phyloP scores from a whole-genome alignment of 179 eudicot species.

The Corrigiola litoralis region DNA sequence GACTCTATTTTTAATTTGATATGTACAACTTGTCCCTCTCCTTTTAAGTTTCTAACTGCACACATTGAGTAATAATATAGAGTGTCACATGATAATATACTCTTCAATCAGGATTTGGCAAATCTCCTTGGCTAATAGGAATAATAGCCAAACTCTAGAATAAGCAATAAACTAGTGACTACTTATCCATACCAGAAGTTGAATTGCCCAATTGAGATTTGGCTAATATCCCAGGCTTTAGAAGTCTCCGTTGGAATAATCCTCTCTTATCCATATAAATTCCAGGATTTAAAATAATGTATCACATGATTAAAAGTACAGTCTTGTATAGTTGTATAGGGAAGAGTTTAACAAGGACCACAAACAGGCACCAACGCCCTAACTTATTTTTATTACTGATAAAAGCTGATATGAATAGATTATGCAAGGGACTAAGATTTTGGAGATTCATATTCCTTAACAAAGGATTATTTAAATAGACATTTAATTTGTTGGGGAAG shows the following conservation, averaged over 20 bases:
- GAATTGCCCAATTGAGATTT: background rate
- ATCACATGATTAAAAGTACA: background rate
- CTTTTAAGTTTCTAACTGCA: no score
- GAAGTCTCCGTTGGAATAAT: conserved; percentile 9
- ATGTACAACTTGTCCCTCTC: no score
- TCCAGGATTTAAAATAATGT: background rate
- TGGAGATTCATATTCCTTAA: background rate
- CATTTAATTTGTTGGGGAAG: background rate
- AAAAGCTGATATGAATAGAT: background rate
- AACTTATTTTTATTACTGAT: background rate
- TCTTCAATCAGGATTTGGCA: background rate
- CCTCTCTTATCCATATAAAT: conserved; percentile 15
- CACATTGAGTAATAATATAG: no score
- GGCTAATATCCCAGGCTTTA: background rate
- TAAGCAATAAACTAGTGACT: background rate
- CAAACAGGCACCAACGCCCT: background rate
- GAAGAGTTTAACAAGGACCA: no score
- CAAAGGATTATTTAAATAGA: background rate
- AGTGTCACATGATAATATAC: background rate
- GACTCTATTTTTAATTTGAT: background rate
- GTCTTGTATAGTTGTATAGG: background rate
- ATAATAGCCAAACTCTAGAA: background rate
- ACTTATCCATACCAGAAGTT: background rate
- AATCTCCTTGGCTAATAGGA: background rate
- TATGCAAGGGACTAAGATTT: background rate